Base-by-base conservation (phyloP, 257 asterid genomes). In the Cynanchum wilfordii region DNA sequence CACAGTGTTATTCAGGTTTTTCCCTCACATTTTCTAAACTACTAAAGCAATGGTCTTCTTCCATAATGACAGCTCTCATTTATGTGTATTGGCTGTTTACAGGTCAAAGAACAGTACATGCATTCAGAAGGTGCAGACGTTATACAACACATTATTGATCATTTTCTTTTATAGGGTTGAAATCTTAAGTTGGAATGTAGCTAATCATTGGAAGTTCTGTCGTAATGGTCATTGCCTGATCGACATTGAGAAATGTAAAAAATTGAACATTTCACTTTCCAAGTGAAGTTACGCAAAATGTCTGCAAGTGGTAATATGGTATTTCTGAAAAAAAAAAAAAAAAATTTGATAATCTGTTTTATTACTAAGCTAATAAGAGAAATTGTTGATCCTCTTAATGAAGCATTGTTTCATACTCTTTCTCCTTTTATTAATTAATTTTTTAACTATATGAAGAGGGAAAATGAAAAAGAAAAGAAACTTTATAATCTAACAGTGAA, bases 1-100 rank as follows among this genome's bases (percentile, higher is more conserved):
- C 98, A 95, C 60, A 90, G 97, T 82, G 79, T 92, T 73, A 95
- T 95, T 78, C 99, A 95, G 98, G 98, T 91, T 50, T 70, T 68
- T 57, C 73, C 56, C 76, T 72, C 75, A 62, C 77, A 57, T 73
- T 81, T 68, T 29, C 72, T 59, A 33, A 33, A 33, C n/a, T n/a
- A n/a, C 38, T 33, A 33, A 33, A 33, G 38, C 38, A 40, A 42
- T 42, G 47, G 10, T 7, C 7, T 42, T 7, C 47, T 42, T 42
- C 47, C 10, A 0, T 0, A 42, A 40, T 40, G 45, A 60, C 33
- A 13, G 29, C 47, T 45, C 65, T 40, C 3, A 65, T 55, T 7
- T 38, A 7, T 36, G 49, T 0, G 49, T 36, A 3, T 64, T 64
- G 49, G 69, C 27, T 64, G 27, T 64, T 63, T 78, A 77, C 86